Evolutionary conservation across 345 rosid genomes (phyloP).

Genomic region (Bruguiera gymnorhiza): DNA sequence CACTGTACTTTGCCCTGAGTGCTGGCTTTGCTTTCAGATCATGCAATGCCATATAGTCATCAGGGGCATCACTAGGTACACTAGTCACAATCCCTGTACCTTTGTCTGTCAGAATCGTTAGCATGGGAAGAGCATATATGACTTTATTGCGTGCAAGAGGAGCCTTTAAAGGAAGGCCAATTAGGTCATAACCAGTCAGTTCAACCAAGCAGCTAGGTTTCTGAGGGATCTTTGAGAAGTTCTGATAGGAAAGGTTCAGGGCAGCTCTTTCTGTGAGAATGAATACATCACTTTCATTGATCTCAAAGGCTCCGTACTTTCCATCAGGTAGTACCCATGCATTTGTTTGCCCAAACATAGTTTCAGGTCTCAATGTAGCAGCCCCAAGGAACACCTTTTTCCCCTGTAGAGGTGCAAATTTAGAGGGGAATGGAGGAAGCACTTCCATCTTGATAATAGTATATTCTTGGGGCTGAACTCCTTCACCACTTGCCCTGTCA

Average conservation of each 20-base stretch:
- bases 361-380: constrained; percentile 94
- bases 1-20: constrained; percentile 62
- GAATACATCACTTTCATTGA: constrained; percentile 73
- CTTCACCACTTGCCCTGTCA: constrained; percentile 93
- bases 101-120: constrained; percentile 85
- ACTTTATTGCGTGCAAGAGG: constrained; percentile 64
- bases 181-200: constrained; percentile 77
- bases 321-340: constrained; percentile 98
- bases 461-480: constrained; percentile 95
- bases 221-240: constrained; percentile 61
- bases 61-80: constrained; percentile 98
- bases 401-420: constrained; percentile 64
- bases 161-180: constrained; percentile 78
- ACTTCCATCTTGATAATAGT: constrained; percentile 90
- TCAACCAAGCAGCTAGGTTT: constrained; percentile 75
- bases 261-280: constrained; percentile 76
- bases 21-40: constrained; percentile 82
- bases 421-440: constrained; percentile 56
- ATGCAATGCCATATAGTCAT: constrained; percentile 81
- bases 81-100: constrained; percentile 96
- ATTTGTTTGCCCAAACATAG: constrained; percentile 95
- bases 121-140: constrained; percentile 91
- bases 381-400: constrained; percentile 76
- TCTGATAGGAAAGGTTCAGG: constrained; percentile 84
- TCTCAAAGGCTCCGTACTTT: constrained; percentile 86